Base-by-base conservation (phyloP, 106 monocot genomes). In the Acorus calamus region DNA sequence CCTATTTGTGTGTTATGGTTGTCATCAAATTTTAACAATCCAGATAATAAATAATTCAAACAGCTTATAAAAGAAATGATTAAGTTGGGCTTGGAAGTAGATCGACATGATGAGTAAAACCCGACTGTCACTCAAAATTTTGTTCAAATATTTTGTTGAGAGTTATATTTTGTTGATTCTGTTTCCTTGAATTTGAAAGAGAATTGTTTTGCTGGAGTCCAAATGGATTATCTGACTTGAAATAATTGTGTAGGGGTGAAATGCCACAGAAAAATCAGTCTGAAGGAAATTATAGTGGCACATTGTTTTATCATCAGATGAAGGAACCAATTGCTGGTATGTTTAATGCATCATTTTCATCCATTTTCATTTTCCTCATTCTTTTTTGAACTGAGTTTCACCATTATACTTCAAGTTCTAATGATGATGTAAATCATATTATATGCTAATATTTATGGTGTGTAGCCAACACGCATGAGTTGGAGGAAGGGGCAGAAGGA, bases 231-330 rank as follows among this genome's bases (percentile, higher is more conserved):
- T 28, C 28, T 28, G 28, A 28, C 28, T 28, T 28, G 28, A 28
- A 28, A 28, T 28, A 28, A 28, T 28, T 28, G 28, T 60, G 56
- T 57, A 86, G 86, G 76, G 73, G 68, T 71, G 71, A 69, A 42
- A 51, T 59, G 14, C 67, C 66, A 50, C 47, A 50, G 44, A 84
- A 76, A 51, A 10, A 69, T 62, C 75, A 55, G 14, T 42, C 59
- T 42, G 75, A 72, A 63, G 77, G 78, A 57, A 80, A 83, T 54
- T 54, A 56, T 52, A 90, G 86, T 69, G 82, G 81, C 11, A 83
- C 86, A n/a, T n/a, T n/a, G n/a, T n/a, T n/a, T 55, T 65, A 49
- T 53, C 69, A 63, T 56, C 77, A 70, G 64, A 70, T 66, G 61
- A 61, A 60, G 70, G 86, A 87, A 71, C n/a, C 59, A 10, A 57